Percentiles rank a stretch among this genome's conserved stretches.
Evolutionary conservation across 2,329 filamentous ascomycete species (phyloP).

Genomic region (Fusarium sp.): DNA sequence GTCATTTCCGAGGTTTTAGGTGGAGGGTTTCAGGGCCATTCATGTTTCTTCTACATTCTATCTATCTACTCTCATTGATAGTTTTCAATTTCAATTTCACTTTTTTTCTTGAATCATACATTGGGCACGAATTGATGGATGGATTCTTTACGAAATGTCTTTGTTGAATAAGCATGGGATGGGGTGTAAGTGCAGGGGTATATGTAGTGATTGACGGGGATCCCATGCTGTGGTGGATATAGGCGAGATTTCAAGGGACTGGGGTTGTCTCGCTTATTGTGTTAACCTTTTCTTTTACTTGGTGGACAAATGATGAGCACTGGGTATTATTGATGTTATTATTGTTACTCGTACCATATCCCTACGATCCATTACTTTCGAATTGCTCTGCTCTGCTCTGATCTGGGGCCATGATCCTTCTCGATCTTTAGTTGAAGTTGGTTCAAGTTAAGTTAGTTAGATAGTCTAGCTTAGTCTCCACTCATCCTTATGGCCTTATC

Average conservation of each 20-base stretch:
- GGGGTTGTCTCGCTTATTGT: constrained; percentile 9
- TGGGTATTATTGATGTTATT: background rate
- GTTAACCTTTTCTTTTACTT: constrained; percentile 9
- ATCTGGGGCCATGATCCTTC: background rate
- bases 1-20: constrained; percentile 34
- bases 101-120: constrained; percentile 9
- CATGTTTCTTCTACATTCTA: constrained; percentile 18
- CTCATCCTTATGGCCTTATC: constrained; percentile 41
- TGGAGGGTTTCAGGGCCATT: constrained; percentile 8
- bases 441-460: constrained; percentile 34
- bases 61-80: constrained; percentile 28
- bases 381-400: background rate
- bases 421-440: constrained; percentile 30
- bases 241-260: constrained; percentile 28
- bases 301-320: constrained; percentile 7
- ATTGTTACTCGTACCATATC: background rate
- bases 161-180: constrained; percentile 22
- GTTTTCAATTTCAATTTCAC: constrained; percentile 23
- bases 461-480: constrained; percentile 14
- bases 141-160: background rate
- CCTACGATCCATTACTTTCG: background rate
- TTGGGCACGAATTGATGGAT: constrained; percentile 7
- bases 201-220: constrained; percentile 30
- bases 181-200: constrained; percentile 24
- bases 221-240: constrained; percentile 11